These are phyloP conservation scores for Zymoseptoria tritici DNA, from an alignment of 2,329 filamentous ascomycete genomes.

Conservation along the genomic window DNA sequence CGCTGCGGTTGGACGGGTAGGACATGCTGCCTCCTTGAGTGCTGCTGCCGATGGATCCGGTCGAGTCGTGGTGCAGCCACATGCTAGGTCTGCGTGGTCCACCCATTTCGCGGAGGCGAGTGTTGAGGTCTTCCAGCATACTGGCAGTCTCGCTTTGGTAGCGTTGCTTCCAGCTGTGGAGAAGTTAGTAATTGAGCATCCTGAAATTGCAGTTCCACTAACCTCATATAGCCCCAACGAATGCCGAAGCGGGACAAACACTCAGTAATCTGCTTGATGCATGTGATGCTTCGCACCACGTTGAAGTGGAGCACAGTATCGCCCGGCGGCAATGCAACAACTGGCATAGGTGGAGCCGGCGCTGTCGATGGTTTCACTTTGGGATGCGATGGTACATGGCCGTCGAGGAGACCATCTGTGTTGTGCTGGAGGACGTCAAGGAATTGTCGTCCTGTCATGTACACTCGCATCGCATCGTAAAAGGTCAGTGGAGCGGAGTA, in stretches of 20 bases:
- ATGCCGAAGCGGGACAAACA: constrained; percentile 41
- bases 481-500: constrained; percentile 70
- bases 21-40: constrained; percentile 14
- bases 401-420: constrained; percentile 39
- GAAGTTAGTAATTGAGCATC: constrained; percentile 2
- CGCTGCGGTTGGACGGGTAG: constrained; percentile 16
- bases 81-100: constrained; percentile 21
- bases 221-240: constrained; percentile 42
- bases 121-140: constrained; percentile 36
- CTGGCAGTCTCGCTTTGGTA: constrained; percentile 40
- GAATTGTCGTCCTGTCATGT: constrained; percentile 57
- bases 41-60: constrained; percentile 21
- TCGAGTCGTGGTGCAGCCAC: constrained; percentile 22
- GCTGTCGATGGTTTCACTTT: constrained; percentile 32
- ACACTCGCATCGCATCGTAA: constrained; percentile 77
- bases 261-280: constrained; percentile 42
- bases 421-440: constrained; percentile 50
- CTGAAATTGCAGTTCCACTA: constrained; percentile 1
- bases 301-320: constrained; percentile 28
- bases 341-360: constrained; percentile 29
- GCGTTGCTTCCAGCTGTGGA: constrained; percentile 39
- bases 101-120: constrained; percentile 31
- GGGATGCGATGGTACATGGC: constrained; percentile 34
- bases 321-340: constrained; percentile 22
- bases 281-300: constrained; percentile 36